Base-by-base conservation (phyloP, 441 rosid species). In the Gossypium laxum region DNA sequence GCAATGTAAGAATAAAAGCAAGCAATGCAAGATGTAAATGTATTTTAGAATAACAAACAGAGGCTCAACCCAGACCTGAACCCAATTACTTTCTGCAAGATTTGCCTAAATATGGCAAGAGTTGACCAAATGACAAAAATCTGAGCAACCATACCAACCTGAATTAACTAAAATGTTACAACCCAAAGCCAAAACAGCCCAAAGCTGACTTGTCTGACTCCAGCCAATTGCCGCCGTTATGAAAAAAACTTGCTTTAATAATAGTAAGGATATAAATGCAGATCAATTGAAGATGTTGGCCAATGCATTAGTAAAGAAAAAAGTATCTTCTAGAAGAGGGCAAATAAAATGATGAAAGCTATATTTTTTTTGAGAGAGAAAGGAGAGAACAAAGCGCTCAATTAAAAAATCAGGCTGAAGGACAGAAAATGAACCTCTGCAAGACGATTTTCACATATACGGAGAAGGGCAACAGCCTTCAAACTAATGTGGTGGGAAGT, bases 381-480 rank as follows among this genome's bases (percentile, higher is more conserved):
- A 26, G 18, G 63, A 64, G 62, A 8, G 26, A 26, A 32, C 59
- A 21, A 18, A 57, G 34, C 41, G 68, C 58, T 61, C 60, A 18
- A 76, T 51, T 54, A 58, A 56, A 32, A 62, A 19, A 72, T 14
- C 38, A 52, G 67, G 47, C 7, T n/a, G 51, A 67, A 62, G 47
- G 70, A 19, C 24, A 15, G 59, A 66, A 11, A 60, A 67, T 79
- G 68, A 75, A 95, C 99, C 99, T 95, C 99, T 54, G 98, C 99
- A 67, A 95, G 85, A 74, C 98, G 96, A 85, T 95, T 97, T 82
- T 95, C 99, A 79, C 99, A 95, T 78, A 95, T 95, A 48, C 98
- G 93, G 76, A 95, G 90, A 72, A 95, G 98, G 69, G 99, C 99
- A 84, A 95, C 87, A 68, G 99, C 98, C 88, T 95, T 95, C 86